These are phyloP conservation scores for Pyrus betulifolia DNA, from an alignment of 306 rosid genomes.

Conservation along the genomic window DNA sequence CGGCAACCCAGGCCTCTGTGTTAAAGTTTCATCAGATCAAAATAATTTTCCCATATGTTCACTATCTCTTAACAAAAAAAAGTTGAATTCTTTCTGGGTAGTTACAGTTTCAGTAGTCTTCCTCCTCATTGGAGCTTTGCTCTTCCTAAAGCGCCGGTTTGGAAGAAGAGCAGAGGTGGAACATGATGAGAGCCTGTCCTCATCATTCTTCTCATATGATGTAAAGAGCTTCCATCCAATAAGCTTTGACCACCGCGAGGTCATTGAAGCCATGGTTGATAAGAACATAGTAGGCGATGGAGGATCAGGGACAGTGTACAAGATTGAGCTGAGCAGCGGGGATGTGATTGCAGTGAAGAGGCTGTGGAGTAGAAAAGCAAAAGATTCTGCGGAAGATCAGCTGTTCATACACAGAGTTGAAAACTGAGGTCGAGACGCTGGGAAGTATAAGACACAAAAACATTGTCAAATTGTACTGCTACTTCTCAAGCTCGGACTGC, in stretches of 20 bases:
- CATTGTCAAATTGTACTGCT: constrained; percentile 79
- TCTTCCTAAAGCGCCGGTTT: constrained; percentile 57
- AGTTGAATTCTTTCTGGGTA: constrained; percentile 66
- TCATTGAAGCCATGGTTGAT: constrained; percentile 62
- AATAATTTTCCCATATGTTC: constrained; percentile 56
- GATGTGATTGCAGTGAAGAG: constrained; percentile 81
- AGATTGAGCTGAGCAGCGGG: constrained; percentile 57
- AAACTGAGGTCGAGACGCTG: constrained; percentile 84
- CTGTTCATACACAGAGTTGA: constrained; percentile 46
- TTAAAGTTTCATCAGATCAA: constrained; percentile 39
- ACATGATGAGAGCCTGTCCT: constrained; percentile 64
- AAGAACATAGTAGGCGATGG: constrained; percentile 89
- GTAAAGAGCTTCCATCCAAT: constrained; percentile 83
- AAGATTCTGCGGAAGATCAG: constrained; percentile 49
- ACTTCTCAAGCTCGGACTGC: constrained; percentile 67
- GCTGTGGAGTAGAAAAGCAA: constrained; percentile 48
- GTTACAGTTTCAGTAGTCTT: constrained; percentile 51
- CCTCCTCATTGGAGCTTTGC: constrained; percentile 51
- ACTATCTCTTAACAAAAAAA: constrained; percentile 28
- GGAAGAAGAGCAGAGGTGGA: constrained; percentile 38
- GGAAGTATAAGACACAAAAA: constrained; percentile 91
- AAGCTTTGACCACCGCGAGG: constrained; percentile 63
- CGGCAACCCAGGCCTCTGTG: constrained; percentile 78
- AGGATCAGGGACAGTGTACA: constrained; percentile 92
- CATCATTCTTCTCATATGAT: constrained; percentile 59